Conservation (phyloP, 495 filamentous ascomycete genomes). For the Talaromyces ruber region DNA sequence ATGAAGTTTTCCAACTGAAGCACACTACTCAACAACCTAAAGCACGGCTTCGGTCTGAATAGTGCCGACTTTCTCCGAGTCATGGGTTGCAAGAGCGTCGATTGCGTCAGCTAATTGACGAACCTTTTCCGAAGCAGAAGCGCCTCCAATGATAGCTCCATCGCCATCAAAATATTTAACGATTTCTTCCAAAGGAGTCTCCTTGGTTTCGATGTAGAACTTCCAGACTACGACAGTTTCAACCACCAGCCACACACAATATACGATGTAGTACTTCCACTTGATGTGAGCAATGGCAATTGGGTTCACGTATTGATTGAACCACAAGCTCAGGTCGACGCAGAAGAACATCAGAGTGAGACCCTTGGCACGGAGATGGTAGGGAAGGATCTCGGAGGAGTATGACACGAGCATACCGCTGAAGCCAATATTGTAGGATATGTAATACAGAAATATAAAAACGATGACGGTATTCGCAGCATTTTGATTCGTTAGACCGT, state of each 20-base stretch:
- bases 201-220: conserved; percentile 59
- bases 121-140: conserved; percentile 20
- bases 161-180: conserved; percentile 53
- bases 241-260: conserved; percentile 52
- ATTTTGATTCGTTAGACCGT: conserved; percentile 24
- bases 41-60: background rate
- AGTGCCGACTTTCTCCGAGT: background rate
- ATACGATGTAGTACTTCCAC: conserved; percentile 58
- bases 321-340: conserved; percentile 49
- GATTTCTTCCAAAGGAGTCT: conserved; percentile 58
- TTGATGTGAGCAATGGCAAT: conserved; percentile 46
- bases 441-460: conserved; percentile 50
- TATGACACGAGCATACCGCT: conserved; percentile 58
- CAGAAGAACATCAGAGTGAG: conserved; percentile 58
- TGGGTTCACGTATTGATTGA: conserved; percentile 53
- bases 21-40: background rate
- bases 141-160: conserved; percentile 38
- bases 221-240: conserved; percentile 54
- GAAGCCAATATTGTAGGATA: conserved; percentile 52
- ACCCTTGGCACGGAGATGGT: conserved; percentile 61
- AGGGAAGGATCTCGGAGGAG: conserved; percentile 59
- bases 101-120: conserved; percentile 6
- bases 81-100: background rate
- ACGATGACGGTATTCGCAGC: conserved; percentile 47
- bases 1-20: background rate